phyloP scores from a whole-genome alignment of 805 yeast genomes.

The Candida verbasci region DNA sequence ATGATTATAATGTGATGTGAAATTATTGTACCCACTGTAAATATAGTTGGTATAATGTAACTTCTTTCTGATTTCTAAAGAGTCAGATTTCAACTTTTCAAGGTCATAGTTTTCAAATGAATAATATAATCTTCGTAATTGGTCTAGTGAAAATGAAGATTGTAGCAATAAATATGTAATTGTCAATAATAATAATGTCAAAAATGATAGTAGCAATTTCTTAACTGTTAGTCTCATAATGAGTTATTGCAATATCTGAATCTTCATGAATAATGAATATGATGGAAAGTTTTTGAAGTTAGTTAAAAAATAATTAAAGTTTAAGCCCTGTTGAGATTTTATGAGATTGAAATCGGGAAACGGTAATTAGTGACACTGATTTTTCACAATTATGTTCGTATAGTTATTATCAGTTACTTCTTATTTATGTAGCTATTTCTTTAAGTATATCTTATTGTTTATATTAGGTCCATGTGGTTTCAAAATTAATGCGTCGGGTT shows the following conservation, averaged over 20 bases:
- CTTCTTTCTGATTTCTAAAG: slow-evolving; percentile 10
- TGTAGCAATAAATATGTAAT: neutral
- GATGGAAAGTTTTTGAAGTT: too few species aligned
- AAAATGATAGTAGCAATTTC: neutral
- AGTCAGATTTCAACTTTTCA: slow-evolving; percentile 10
- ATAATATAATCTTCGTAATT: slow-evolving; percentile 1
- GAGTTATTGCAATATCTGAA: neutral
- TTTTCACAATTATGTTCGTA: too few species aligned
- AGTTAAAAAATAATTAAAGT: too few species aligned
- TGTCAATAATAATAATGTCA: neutral
- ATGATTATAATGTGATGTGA: slow-evolving; percentile 9
- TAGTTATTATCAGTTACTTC: too few species aligned
- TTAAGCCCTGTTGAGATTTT: too few species aligned
- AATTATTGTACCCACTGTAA: slow-evolving; percentile 16
- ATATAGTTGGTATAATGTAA: slow-evolving; percentile 24
- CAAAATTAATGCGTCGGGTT: neutral
- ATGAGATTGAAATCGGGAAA: too few species aligned
- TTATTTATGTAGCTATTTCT: too few species aligned
- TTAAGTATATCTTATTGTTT: too few species aligned
- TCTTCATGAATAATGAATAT: too few species aligned
- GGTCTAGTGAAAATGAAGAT: neutral
- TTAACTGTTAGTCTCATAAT: slow-evolving; percentile 2
- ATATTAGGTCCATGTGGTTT: neutral
- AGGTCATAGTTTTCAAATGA: slow-evolving; percentile 7
- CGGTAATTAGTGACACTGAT: too few species aligned